These are phyloP conservation scores for Vitis hybrid DNA, from an alignment of 177 flowering plant genomes.

Conservation along the genomic window DNA sequence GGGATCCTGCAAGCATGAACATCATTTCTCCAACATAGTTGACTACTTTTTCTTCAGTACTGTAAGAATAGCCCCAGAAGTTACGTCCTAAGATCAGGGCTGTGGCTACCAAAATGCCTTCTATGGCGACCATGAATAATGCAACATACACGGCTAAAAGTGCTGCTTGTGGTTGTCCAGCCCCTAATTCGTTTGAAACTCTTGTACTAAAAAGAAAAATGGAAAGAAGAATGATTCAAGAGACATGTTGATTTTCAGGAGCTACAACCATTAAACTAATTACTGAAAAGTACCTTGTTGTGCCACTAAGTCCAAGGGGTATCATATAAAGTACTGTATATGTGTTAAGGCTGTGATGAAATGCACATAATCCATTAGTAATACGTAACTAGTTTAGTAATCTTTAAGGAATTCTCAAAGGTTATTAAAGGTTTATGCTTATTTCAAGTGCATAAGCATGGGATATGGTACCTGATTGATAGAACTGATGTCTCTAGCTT, in stretches of 20 bases:
- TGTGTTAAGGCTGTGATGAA: too few species aligned
- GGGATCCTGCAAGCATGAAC: background rate
- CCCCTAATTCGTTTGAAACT: conserved; percentile 7
- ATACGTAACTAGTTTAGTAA: too few species aligned
- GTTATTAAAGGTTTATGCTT: background rate
- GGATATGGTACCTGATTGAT: conserved; percentile 16
- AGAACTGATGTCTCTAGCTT: conserved; percentile 27
- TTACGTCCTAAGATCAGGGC: background rate
- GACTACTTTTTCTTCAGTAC: conserved; percentile 4
- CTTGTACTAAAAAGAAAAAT: background rate
- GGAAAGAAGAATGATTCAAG: background rate
- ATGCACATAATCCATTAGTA: too few species aligned
- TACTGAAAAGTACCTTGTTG: too few species aligned
- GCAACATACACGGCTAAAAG: background rate
- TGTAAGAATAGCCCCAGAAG: background rate
- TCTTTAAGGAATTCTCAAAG: background rate
- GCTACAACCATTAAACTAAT: background rate
- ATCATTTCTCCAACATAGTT: conserved; percentile 4
- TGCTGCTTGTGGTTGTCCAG: conserved; percentile 4
- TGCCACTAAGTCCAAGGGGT: too few species aligned
- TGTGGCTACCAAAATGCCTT: background rate
- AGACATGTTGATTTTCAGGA: background rate
- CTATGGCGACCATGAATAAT: background rate
- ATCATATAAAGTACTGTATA: too few species aligned
- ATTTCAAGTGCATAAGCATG: background rate